Conservation (phyloP, 1,139 yeast genomes). For the Saccharomycopsis hybrid region DNA sequence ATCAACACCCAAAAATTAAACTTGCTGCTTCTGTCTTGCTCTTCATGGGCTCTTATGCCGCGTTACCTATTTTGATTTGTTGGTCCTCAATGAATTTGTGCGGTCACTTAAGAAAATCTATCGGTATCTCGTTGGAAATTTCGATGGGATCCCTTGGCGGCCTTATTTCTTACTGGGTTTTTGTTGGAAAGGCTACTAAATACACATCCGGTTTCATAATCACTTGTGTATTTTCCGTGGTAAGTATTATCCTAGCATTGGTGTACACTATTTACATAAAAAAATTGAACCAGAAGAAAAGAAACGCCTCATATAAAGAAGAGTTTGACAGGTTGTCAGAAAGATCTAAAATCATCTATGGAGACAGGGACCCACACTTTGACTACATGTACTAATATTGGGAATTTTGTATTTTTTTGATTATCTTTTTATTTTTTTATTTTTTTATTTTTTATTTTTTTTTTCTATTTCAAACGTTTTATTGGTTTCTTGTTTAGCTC, state of each 20-base stretch:
- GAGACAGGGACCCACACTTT: constrained; percentile 17
- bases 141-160: constrained; percentile 78
- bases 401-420: neutral
- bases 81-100: constrained; percentile 62
- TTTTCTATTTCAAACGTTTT: no score
- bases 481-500: no score
- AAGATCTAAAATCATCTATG: constrained; percentile 16
- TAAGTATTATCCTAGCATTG: constrained; percentile 31
- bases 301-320: constrained; percentile 13
- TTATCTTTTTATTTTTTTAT: neutral
- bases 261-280: constrained; percentile 5
- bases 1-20: constrained; percentile 31
- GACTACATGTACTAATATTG: constrained; percentile 16
- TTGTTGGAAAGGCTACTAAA: constrained; percentile 48
- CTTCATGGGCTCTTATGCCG: constrained; percentile 54
- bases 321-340: constrained; percentile 6
- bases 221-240: constrained; percentile 25
- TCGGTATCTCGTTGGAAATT: constrained; percentile 63
- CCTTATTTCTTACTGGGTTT: constrained; percentile 59
- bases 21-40: constrained; percentile 62
- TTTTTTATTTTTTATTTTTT: constrained; percentile 1
- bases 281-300: constrained; percentile 13
- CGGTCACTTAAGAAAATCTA: constrained; percentile 59
- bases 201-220: constrained; percentile 40
- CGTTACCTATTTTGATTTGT: constrained; percentile 65